phyloP scores from a whole-genome alignment of 371 early-diverging fungal species.

The Mortierella sp. region DNA sequence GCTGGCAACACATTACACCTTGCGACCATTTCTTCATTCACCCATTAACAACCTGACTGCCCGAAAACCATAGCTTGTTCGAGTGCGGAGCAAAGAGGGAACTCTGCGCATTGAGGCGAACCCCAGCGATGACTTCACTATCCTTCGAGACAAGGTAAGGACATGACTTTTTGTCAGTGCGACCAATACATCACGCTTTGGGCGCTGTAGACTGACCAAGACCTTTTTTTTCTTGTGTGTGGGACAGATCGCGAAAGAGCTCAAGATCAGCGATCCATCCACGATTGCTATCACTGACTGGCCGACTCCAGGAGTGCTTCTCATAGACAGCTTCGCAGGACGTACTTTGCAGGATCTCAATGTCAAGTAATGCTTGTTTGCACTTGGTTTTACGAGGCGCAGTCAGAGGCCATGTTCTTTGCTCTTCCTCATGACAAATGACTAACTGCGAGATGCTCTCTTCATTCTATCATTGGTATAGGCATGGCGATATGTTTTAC shows the following conservation, averaged over 20 bases:
- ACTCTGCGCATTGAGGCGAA: slow-evolving; percentile 82
- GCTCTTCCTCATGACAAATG: too few species aligned
- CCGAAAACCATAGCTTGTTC: slow-evolving; percentile 65
- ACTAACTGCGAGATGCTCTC: too few species aligned
- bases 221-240: slow-evolving; percentile 1
- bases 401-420: not conserved
- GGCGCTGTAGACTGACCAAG: slow-evolving; percentile 1
- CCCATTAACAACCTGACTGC: not conserved
- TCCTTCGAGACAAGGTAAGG: slow-evolving; percentile 68
- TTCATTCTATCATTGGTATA: slow-evolving; percentile 8
- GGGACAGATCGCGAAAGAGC: slow-evolving; percentile 52
- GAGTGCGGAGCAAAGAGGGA: slow-evolving; percentile 86
- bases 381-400: not conserved
- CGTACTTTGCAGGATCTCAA: slow-evolving; percentile 57
- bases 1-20: not conserved
- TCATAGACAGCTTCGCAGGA: slow-evolving; percentile 56
- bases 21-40: not conserved
- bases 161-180: not conserved
- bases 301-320: slow-evolving; percentile 59
- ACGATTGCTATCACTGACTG: slow-evolving; percentile 64
- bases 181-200: slow-evolving; percentile 12
- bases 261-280: slow-evolving; percentile 57
- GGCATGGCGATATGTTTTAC: slow-evolving; percentile 88
- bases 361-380: slow-evolving; percentile 55
- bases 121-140: slow-evolving; percentile 60